Conservation (phyloP, 768 basidiomycete species). For the Cyathus striatus region DNA sequence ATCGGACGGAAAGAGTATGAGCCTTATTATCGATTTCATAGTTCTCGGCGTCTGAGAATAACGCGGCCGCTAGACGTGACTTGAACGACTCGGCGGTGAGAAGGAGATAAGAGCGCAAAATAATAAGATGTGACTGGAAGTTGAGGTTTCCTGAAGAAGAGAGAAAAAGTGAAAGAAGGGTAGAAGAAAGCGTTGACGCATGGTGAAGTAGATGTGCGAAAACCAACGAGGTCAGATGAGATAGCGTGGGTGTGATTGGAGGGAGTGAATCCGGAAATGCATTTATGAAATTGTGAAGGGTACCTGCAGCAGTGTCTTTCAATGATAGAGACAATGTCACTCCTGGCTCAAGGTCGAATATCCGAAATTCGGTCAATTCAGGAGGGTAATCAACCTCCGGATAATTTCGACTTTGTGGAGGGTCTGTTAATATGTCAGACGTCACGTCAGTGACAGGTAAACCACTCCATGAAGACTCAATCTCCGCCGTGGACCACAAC, state of each 20-base stretch:
- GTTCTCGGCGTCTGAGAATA: conserved; percentile 73
- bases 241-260: conserved; percentile 56
- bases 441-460: conserved; percentile 1
- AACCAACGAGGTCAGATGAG: conserved; percentile 57
- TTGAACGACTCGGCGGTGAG: conserved; percentile 73
- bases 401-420: neutral
- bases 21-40: conserved; percentile 29
- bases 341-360: conserved; percentile 71
- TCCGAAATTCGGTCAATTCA: conserved; percentile 38
- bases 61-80: conserved; percentile 57
- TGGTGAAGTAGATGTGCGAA: conserved; percentile 58
- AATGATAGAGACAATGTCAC: conserved; percentile 19
- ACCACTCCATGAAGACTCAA: conserved; percentile 43
- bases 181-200: conserved; percentile 57
- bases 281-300: conserved; percentile 44
- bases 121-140: conserved; percentile 57
- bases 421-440: too few species aligned
- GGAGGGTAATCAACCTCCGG: conserved; percentile 16
- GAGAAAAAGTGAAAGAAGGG: conserved; percentile 66
- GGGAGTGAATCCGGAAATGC: conserved; percentile 59
- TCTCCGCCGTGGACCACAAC: conserved; percentile 59
- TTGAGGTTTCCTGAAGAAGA: conserved; percentile 59
- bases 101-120: conserved; percentile 73
- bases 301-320: conserved; percentile 16
- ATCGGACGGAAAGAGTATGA: conserved; percentile 27